Evolutionary conservation across 2,329 filamentous ascomycete species (phyloP), one percentile per base, ranked within the genome.

Genomic region (Botrytis cinerea): DNA sequence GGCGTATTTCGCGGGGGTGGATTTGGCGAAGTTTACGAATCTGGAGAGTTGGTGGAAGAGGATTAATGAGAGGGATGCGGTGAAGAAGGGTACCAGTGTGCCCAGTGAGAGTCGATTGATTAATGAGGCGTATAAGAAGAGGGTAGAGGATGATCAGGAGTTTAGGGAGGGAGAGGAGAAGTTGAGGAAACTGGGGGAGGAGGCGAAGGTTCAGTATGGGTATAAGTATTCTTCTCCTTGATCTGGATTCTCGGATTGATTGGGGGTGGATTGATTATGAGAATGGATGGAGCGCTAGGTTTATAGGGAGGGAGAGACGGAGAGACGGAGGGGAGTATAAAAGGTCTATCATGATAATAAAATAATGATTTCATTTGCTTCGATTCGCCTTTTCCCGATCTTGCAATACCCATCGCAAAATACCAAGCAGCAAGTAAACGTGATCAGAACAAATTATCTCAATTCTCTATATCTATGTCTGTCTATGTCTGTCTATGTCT

Each of bases 41-140:
- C 81, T 94, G 73, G 86, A 89, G 80, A 87, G 86, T 5, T 94
- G 92, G 92, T 86, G 92, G 79, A 87, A 90, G 74, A 84, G 87
- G 46, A 86, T 93, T 84, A 81, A 84, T 32, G 84, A 84, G 40
- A 84, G 91, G 1, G 87, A 88, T 0, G 91, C 85, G 1, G 86
- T 92, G 0, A 85, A 90, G 82, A 90, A 87, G 82, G 92, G 91
- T 1, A 83, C 88, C 28, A 83, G 89, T 78, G 85, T 93, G 14
- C 92, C 92, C 0, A 82, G 83, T 25, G 82, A 82, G 75, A 81
- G 80, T 54, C 59, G 74, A 0, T 78, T 86, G 22, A 80, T 79
- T 9, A 88, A 89, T 76, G 82, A 79, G 1, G 74, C 77, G 3
- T 81, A 86, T 71, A 73, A 81, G 75, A 80, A 83, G 80, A 81